These are phyloP conservation scores for Sphaerulina populicola DNA, from an alignment of 2,329 filamentous ascomycete species.

Conservation along the genomic window DNA sequence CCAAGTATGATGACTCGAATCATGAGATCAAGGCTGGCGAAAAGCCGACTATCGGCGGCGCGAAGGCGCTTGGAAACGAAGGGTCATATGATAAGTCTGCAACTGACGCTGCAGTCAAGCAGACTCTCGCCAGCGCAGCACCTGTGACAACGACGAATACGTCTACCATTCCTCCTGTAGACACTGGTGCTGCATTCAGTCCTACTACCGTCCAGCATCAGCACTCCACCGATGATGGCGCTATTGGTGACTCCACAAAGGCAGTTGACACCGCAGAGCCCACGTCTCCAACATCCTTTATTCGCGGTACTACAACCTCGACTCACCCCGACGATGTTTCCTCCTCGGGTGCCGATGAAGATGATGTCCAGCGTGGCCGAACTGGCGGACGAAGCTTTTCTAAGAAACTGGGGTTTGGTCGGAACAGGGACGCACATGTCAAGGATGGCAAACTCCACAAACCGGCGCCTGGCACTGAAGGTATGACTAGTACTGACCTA, in stretches of 20 bases:
- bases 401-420: constrained; percentile 25
- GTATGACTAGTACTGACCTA: neutral
- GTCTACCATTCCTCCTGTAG: constrained; percentile 11
- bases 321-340: constrained; percentile 23
- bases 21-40: constrained; percentile 12
- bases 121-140: neutral
- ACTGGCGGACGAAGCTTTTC: constrained; percentile 26
- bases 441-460: constrained; percentile 7
- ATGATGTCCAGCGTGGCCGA: constrained; percentile 27
- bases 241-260: constrained; percentile 12
- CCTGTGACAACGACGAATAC: neutral
- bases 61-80: neutral
- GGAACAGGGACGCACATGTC: constrained; percentile 18
- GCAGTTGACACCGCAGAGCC: constrained; percentile 11
- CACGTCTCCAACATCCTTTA: constrained; percentile 24
- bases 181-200: constrained; percentile 12
- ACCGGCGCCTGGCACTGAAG: neutral
- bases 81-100: constrained; percentile 8
- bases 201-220: constrained; percentile 2
- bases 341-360: constrained; percentile 28
- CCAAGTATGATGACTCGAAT: constrained; percentile 5
- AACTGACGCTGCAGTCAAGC: constrained; percentile 6
- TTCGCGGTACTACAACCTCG: constrained; percentile 14
- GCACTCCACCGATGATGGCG: constrained; percentile 12
- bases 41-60: constrained; percentile 8